Base-by-base conservation (phyloP, 2,329 filamentous ascomycete genomes). In the Leptosphaerulina australis region DNA sequence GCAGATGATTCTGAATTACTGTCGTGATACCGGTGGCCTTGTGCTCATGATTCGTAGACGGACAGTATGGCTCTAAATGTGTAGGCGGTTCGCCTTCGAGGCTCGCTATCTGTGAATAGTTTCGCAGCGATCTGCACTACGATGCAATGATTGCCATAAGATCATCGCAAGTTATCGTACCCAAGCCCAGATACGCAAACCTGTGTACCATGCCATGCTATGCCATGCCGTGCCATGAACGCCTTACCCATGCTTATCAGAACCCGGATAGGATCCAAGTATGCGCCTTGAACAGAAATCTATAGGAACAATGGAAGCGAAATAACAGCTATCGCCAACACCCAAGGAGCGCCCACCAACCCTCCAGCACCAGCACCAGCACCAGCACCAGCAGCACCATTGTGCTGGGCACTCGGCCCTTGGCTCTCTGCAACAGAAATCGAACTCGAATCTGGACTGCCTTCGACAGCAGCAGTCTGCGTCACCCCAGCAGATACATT, bases 271-370 rank as follows among this genome's bases (percentile, higher is more conserved):
- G 33, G 31, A 11, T 10, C 36, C 26, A 17, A 17, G n/a, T 15
- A 40, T 30, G 24, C 21, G 10, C 9, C 3, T n/a, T n/a, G n/a
- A 39, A 12, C 2, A 25, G 7, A 20, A 29, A n/a, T 4, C 29
- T 59, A 59, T 24, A 51, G 25, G 5, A 44, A 53, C 5, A 59
- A 1, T 2, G 37, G 43, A 50, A 55, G 2, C 8, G 31, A 26
- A 4, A 37, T 3, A 0, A n/a, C 15, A 4, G 33, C 9, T 0
- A 39, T 22, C 2, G 39, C 30, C 4, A 44, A 2, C 15, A 18
- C 38, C 10, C 56, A 4, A 22, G 30, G 31, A 6, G 24, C 24
- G 3, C 17, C 10, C 8, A 4, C 6, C 31, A 41, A 15, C 25
- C 17, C n/a, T n/a, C n/a, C n/a, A n/a, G n/a, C n/a, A n/a, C n/a